These are phyloP conservation scores for Trypethelium eluteriae DNA, from an alignment of 495 filamentous ascomycete species.

Conservation along the genomic window DNA sequence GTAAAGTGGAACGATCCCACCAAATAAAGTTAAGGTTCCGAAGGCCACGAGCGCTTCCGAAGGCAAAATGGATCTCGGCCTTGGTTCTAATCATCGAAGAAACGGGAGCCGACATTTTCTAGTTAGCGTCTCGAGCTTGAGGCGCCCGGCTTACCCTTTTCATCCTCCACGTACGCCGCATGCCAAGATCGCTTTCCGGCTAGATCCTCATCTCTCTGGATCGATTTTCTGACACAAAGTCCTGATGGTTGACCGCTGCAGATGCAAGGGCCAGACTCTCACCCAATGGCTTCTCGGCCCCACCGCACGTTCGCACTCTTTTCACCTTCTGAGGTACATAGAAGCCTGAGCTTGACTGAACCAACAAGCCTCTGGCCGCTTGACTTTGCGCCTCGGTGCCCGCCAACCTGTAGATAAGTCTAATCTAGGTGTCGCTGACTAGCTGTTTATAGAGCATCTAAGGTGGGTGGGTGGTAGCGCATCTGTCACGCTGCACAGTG, in stretches of 20 bases:
- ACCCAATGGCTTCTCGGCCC: constrained; percentile 1
- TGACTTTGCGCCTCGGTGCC: neutral
- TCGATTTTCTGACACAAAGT: neutral
- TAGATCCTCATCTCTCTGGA: neutral
- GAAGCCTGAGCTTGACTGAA: neutral
- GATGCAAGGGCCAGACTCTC: neutral
- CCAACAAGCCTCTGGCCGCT: neutral
- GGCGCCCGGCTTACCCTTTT: neutral
- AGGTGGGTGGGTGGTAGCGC: neutral
- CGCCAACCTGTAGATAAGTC: neutral
- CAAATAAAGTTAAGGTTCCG: constrained; percentile 1
- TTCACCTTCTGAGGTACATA: neutral
- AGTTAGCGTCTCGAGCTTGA: too few species aligned
- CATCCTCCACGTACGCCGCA: neutral
- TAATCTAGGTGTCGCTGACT: neutral
- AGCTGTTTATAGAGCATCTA: neutral
- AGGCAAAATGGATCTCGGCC: neutral
- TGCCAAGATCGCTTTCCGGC: too few species aligned
- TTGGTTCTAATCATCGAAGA: neutral
- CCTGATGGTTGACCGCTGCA: neutral
- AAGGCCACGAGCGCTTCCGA: neutral
- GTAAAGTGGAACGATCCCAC: neutral
- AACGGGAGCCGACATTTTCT: neutral
- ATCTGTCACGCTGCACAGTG: constrained; percentile 12
- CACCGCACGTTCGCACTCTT: constrained; percentile 2